phyloP scores from a whole-genome alignment of 345 rosid species.

The Eucalyptus cloeziana region DNA sequence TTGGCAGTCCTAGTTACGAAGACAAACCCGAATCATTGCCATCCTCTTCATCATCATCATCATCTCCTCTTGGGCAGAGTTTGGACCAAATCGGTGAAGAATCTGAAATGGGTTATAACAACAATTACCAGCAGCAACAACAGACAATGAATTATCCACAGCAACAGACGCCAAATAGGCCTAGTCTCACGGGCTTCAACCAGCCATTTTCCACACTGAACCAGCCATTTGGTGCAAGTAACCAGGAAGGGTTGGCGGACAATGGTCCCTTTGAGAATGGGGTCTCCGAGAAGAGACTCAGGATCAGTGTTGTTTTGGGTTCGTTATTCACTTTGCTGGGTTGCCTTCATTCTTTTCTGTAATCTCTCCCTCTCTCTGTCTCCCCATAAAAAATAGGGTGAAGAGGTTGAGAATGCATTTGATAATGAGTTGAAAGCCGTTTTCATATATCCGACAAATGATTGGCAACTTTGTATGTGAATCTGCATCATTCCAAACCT shows the following conservation, averaged over 20 bases:
- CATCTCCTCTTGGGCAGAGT: background rate
- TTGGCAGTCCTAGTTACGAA: background rate
- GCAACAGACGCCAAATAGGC: conserved; percentile 13
- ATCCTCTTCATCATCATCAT: background rate
- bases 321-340: background rate
- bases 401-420: background rate
- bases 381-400: background rate
- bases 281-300: conserved; percentile 1
- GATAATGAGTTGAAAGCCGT: background rate
- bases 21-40: background rate
- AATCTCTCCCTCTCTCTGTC: background rate
- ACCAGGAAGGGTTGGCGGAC: conserved; percentile 10
- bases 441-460: background rate
- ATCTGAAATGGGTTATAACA: conserved; percentile 2
- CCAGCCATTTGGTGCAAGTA: conserved; percentile 27
- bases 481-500: background rate
- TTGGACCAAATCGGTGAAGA: background rate
- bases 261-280: conserved; percentile 19
- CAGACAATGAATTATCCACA: conserved; percentile 4
- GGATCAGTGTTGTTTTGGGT: background rate
- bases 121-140: conserved; percentile 11
- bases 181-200: conserved; percentile 12
- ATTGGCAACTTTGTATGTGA: background rate
- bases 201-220: conserved; percentile 20
- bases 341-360: background rate